phyloP scores from a whole-genome alignment of 1,284 basidiomycete genomes.

The Xanthoconium separans region DNA sequence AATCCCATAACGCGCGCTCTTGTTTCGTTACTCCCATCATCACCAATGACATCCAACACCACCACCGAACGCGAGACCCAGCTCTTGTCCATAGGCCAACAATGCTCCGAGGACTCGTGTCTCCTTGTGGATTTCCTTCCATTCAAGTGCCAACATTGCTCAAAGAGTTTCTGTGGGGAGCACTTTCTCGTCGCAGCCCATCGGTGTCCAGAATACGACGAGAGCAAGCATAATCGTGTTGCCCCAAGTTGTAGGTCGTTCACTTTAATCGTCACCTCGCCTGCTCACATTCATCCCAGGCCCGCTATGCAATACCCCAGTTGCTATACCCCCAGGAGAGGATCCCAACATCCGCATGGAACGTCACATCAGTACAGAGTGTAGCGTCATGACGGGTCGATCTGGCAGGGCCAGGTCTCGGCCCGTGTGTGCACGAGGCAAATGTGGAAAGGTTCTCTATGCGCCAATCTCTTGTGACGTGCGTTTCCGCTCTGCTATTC shows the following conservation, averaged over 20 bases:
- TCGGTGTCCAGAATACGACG: constrained; percentile 67
- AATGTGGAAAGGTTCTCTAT: constrained; percentile 71
- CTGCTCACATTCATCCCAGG: constrained; percentile 38
- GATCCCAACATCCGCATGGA: constrained; percentile 80
- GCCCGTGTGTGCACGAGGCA: constrained; percentile 58
- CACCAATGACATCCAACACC: constrained; percentile 15
- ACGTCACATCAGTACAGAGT: constrained; percentile 61
- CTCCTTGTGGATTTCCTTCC: constrained; percentile 77
- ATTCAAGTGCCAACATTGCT: constrained; percentile 76
- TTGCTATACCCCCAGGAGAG: constrained; percentile 68
- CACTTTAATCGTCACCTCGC: neutral
- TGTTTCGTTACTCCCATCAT: neutral
- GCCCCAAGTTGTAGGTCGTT: constrained; percentile 63
- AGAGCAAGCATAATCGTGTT: constrained; percentile 63
- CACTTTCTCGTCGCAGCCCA: constrained; percentile 70
- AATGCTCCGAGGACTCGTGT: constrained; percentile 65
- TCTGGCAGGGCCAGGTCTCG: constrained; percentile 48
- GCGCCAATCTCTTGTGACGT: constrained; percentile 72
- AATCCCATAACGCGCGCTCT: constrained; percentile 14
- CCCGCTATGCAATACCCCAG: constrained; percentile 68
- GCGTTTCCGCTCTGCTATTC: constrained; percentile 28
- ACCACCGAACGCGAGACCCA: constrained; percentile 46
- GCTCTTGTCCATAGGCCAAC: constrained; percentile 65
- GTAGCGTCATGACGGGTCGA: constrained; percentile 56
- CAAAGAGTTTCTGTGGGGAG: constrained; percentile 65